Percentiles rank a stretch among this genome's conserved stretches.
Evolutionary conservation across 1,284 basidiomycete genomes (phyloP).

Genomic region (Ganoderma meredithae): DNA sequence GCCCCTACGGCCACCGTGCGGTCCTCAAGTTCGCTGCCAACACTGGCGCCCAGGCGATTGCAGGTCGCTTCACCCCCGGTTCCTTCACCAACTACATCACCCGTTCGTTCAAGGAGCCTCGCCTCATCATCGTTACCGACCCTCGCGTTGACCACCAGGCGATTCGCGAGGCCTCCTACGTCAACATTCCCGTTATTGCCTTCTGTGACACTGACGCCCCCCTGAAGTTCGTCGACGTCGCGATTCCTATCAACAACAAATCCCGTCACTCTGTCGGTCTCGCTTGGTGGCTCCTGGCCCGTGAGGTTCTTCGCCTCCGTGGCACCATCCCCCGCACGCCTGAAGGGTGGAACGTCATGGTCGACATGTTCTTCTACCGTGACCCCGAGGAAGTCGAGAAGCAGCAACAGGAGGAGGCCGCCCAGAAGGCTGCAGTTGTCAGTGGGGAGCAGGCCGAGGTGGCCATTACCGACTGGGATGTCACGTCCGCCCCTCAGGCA

Average conservation of each 20-base stretch:
- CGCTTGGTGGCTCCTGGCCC: constrained; percentile 98
- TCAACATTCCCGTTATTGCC: constrained; percentile 99
- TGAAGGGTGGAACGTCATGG: constrained; percentile 97
- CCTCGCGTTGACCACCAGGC: constrained; percentile 99
- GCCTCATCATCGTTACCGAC: constrained; percentile 97
- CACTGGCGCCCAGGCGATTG: constrained; percentile 98
- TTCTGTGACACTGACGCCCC: constrained; percentile 98
- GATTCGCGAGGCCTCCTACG: constrained; percentile 99
- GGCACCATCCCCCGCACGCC: constrained; percentile 90
- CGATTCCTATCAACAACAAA: constrained; percentile 99
- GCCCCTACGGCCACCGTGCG: constrained; percentile 98
- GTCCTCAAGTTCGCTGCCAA: constrained; percentile 98
- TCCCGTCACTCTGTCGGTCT: constrained; percentile 96
- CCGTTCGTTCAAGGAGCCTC: constrained; percentile 99
- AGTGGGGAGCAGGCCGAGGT: constrained; percentile 62
- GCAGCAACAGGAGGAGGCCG: constrained; percentile 92
- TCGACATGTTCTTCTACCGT: constrained; percentile 99
- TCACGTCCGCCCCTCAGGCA: constrained; percentile 67
- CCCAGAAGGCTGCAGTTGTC: constrained; percentile 76
- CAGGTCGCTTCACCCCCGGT: constrained; percentile 99
- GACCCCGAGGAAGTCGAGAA: constrained; percentile 99
- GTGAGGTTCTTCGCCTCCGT: constrained; percentile 96
- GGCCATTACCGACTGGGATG: constrained; percentile 79
- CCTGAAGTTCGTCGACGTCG: constrained; percentile 97
- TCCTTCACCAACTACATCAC: constrained; percentile 99